Conservation (phyloP, 768 basidiomycete genomes). For the Mycena filopes region DNA sequence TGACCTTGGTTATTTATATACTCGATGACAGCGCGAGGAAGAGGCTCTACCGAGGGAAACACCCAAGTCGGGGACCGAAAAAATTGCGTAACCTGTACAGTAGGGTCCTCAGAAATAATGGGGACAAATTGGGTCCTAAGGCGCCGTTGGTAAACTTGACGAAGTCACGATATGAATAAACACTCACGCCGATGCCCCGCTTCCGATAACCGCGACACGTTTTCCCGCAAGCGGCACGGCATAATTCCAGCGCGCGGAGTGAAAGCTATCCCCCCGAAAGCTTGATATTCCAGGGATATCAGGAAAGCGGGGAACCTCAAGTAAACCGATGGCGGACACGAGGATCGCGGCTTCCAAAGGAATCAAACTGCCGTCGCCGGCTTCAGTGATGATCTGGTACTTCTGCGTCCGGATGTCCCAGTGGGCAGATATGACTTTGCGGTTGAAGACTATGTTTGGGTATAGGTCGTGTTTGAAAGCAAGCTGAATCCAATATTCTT, state of each 20-base stretch:
- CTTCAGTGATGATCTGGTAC: conserved; percentile 51
- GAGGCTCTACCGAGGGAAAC: conserved; percentile 38
- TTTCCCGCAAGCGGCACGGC: conserved; percentile 53
- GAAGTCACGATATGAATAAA: conserved; percentile 7
- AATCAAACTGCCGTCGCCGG: conserved; percentile 41
- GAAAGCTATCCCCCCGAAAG: conserved; percentile 62
- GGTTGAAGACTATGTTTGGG: conserved; percentile 54
- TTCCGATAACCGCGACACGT: conserved; percentile 67
- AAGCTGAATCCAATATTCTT: conserved; percentile 53
- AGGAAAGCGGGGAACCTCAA: conserved; percentile 56
- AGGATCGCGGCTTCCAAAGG: conserved; percentile 51
- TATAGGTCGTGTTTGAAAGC: conserved; percentile 54
- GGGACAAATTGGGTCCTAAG: conserved; percentile 63
- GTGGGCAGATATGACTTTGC: conserved; percentile 52
- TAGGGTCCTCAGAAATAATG: conserved; percentile 52
- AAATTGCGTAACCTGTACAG: conserved; percentile 57
- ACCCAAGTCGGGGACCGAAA: conserved; percentile 62
- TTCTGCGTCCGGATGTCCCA: conserved; percentile 53
- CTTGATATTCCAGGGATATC: conserved; percentile 46
- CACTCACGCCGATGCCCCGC: conserved; percentile 63
- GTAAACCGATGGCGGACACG: conserved; percentile 60
- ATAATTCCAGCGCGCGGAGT: conserved; percentile 62
- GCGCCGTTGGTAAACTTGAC: not conserved
- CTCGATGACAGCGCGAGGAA: not conserved
- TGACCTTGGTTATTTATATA: conserved; percentile 2